A percentile compares a stretch with the other conserved stretches of the same genome.
These are phyloP conservation scores for Cyclanthera cordifolia DNA, from an alignment of 306 rosid species.

Conservation along the genomic window DNA sequence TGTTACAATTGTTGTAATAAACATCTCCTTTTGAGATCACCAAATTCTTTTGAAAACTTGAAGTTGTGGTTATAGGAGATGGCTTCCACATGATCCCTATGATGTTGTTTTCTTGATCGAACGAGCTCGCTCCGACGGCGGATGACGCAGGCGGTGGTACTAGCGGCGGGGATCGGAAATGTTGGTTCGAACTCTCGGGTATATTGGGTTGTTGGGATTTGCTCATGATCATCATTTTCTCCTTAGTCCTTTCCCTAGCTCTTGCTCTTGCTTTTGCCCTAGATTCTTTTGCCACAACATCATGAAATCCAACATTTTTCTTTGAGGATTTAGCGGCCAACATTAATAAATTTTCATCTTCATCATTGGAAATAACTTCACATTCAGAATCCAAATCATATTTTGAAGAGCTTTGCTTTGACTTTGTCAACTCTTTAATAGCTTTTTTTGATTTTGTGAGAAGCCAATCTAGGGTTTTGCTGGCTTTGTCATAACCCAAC, in stretches of 20 bases:
- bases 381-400: slow-evolving; percentile 25
- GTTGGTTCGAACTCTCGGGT: slow-evolving; percentile 1
- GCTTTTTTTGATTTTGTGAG: slow-evolving; percentile 59
- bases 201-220: neutral
- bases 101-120: slow-evolving; percentile 11
- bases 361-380: slow-evolving; percentile 24
- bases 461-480: slow-evolving; percentile 93
- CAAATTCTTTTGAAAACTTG: neutral
- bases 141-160: neutral
- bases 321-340: slow-evolving; percentile 12
- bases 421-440: slow-evolving; percentile 37
- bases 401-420: slow-evolving; percentile 14
- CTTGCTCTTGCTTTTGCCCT: slow-evolving; percentile 79
- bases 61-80: neutral
- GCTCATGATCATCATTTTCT: slow-evolving; percentile 25
- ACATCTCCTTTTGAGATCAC: slow-evolving; percentile 30
- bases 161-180: neutral
- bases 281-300: slow-evolving; percentile 36
- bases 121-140: neutral
- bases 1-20: slow-evolving; percentile 20
- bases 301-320: slow-evolving; percentile 11
- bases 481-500: slow-evolving; percentile 93
- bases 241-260: slow-evolving; percentile 70
- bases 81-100: slow-evolving; percentile 17
- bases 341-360: neutral